Evolutionary conservation across 1,139 yeast genomes (phyloP).

Genomic region (Pichia sp.): DNA sequence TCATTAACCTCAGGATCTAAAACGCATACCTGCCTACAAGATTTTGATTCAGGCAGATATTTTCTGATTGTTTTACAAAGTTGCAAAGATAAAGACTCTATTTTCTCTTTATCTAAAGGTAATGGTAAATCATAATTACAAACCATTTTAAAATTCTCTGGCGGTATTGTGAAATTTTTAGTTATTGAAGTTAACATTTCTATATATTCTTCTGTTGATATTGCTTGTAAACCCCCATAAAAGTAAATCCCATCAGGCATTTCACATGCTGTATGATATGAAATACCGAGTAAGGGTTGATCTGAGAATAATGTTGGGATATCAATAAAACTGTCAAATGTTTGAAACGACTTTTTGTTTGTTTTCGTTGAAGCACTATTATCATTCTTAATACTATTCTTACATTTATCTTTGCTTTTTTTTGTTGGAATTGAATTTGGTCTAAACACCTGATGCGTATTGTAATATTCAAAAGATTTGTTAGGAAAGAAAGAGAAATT

Average conservation of each 20-base stretch:
- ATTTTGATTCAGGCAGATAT: slow-evolving; percentile 33
- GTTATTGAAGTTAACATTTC: slow-evolving; percentile 26
- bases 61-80: slow-evolving; percentile 32
- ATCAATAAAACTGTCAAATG: slow-evolving; percentile 21
- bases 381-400: no score
- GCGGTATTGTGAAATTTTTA: slow-evolving; percentile 28
- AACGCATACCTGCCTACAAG: slow-evolving; percentile 22
- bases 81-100: slow-evolving; percentile 35
- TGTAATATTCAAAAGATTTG: slow-evolving; percentile 22
- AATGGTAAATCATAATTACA: slow-evolving; percentile 38
- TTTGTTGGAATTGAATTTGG: slow-evolving; percentile 4
- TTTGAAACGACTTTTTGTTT: slow-evolving; percentile 5
- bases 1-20: background rate
- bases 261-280: slow-evolving; percentile 36
- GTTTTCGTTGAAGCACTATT: background rate
- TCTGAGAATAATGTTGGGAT: slow-evolving; percentile 34
- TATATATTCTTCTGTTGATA: slow-evolving; percentile 29
- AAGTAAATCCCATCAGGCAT: slow-evolving; percentile 32
- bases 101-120: slow-evolving; percentile 34
- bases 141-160: slow-evolving; percentile 32
- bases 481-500: slow-evolving; percentile 14
- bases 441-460: slow-evolving; percentile 19
- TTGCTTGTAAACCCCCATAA: slow-evolving; percentile 37
- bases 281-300: slow-evolving; percentile 32
- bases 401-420: background rate